Evolutionary conservation across 345 rosid species (phyloP), one percentile per base, ranked within the genome.

Genomic region (Melaleuca quinquenervia): DNA sequence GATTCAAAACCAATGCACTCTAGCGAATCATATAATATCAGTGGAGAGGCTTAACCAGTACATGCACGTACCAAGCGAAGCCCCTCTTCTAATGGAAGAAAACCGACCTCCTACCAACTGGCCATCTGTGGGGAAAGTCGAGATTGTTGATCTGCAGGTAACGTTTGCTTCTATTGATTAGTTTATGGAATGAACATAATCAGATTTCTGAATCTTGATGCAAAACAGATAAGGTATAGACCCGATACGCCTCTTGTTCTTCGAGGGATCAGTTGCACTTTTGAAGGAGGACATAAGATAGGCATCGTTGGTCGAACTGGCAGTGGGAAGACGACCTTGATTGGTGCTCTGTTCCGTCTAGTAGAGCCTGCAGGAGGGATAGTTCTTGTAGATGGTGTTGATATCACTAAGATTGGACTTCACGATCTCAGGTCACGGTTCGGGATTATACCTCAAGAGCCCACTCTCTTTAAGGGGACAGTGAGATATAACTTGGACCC

Each of bases 301-400:
- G 99, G 99, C 15, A 92, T 96, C 53, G 98, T 97, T 89, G 99
- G 99, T 36, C 90, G 98, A 74, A 97, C 98, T 3, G 99, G 99
- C 54, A 95, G 98, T 58, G 98, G 99, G 64, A 97, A 97, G 93
- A 93, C 99, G 3, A 97, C 98, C 82, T 92, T 96, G 75, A 97
- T 95, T 4, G 88, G 99, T 88, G 98, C 99, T 89, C 80, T 95
- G 82, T 97, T 96, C 89, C 98, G 96, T 83, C 93, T 96, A 84
- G 98, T 96, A 85, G 98, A 97, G 84, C 98, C 98, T 1, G 93
- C 90, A 0, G 96, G 95, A 84, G 99, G 99, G 89, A 94, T 89
- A 88, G 94, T 96, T 48, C 41, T 94, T 11, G 95, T 97, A 50
- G 99, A 97, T 82, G 98, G 96, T 26, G 88, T 97, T 55, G 98